phyloP scores from a whole-genome alignment of 495 filamentous ascomycete species.

The Trichoderma virens region DNA sequence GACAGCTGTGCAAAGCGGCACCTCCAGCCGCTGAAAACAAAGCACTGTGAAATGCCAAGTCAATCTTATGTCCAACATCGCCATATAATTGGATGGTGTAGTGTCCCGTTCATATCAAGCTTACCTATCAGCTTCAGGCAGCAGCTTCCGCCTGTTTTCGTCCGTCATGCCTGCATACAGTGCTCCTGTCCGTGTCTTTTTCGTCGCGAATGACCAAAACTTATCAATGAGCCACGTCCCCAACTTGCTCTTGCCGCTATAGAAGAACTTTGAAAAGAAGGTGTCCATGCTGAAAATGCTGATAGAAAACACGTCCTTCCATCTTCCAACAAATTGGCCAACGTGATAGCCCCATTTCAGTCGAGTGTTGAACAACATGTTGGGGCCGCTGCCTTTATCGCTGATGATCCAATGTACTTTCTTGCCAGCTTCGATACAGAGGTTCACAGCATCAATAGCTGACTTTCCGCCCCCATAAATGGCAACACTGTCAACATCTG shows the following conservation, averaged over 20 bases:
- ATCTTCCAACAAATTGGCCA: neutral
- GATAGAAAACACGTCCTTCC: neutral
- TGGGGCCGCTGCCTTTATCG: constrained; percentile 28
- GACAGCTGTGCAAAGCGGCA: neutral
- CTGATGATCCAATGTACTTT: constrained; percentile 41
- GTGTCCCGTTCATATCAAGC: too few relatives aligned
- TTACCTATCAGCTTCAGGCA: neutral
- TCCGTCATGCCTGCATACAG: neutral
- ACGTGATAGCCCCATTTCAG: neutral
- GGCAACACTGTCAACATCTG: neutral
- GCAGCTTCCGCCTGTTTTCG: neutral
- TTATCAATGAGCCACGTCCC: neutral
- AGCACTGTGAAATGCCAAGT: neutral
- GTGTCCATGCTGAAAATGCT: neutral
- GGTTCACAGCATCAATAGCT: constrained; percentile 37
- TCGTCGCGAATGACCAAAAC: neutral
- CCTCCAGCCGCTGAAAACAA: neutral
- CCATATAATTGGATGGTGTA: too few relatives aligned
- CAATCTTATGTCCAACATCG: too few relatives aligned
- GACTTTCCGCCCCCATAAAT: constrained; percentile 36
- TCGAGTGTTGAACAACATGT: neutral
- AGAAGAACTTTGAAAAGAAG: neutral
- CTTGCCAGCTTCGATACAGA: constrained; percentile 33
- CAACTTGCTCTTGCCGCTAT: neutral
- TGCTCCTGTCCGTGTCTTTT: neutral